phyloP scores from a whole-genome alignment of 805 yeast species.

The Pichia scutulata region DNA sequence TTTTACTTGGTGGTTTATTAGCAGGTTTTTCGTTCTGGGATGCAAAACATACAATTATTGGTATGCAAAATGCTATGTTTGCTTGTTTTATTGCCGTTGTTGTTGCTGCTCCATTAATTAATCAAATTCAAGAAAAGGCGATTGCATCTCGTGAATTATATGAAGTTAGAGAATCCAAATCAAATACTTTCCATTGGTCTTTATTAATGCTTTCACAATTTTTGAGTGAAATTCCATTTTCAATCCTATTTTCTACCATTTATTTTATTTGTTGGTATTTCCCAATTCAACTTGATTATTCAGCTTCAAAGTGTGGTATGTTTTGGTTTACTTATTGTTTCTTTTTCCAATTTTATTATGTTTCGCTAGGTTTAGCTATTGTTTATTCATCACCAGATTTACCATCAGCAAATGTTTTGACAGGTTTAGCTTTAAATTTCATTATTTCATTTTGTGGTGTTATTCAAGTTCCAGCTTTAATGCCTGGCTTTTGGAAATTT shows the following conservation, averaged over 20 bases:
- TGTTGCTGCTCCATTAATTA: conserved; percentile 49
- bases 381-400: conserved; percentile 56
- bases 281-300: conserved; percentile 29
- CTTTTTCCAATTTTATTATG: conserved; percentile 38
- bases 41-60: conserved; percentile 42
- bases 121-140: conserved; percentile 58
- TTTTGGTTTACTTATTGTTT: conserved; percentile 31
- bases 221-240: conserved; percentile 55
- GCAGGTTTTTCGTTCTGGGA: conserved; percentile 57
- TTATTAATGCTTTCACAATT: conserved; percentile 46
- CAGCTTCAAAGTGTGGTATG: conserved; percentile 38
- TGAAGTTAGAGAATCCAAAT: conserved; percentile 64
- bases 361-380: conserved; percentile 45
- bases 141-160: conserved; percentile 50
- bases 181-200: conserved; percentile 71
- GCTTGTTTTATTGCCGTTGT: conserved; percentile 48
- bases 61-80: conserved; percentile 53
- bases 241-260: conserved; percentile 40
- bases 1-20: conserved; percentile 34
- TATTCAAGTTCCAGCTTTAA: conserved; percentile 42
- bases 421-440: conserved; percentile 49
- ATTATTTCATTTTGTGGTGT: conserved; percentile 64
- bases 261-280: conserved; percentile 35
- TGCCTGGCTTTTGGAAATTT: conserved; percentile 83
- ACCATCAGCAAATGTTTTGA: conserved; percentile 56